These are phyloP conservation scores for Debaryomyces subglobosus DNA, from an alignment of 1,139 yeast species.

Conservation along the genomic window DNA sequence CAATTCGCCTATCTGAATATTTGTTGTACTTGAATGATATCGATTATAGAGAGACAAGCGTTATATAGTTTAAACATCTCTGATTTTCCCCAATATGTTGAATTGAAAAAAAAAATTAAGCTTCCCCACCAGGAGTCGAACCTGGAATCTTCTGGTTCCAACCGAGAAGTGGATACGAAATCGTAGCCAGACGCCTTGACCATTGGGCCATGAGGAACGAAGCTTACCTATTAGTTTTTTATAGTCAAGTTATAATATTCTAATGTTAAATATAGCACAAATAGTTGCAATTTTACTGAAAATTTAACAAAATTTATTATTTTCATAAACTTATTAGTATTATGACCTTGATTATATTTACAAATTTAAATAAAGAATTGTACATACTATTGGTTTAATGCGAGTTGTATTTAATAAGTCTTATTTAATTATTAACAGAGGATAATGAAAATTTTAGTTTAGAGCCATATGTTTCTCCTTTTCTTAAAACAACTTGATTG, in stretches of 20 bases:
- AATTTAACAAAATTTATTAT: no score
- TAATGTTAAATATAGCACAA: neutral
- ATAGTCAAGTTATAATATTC: neutral
- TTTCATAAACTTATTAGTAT: no score
- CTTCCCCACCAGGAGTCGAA: conserved; percentile 97
- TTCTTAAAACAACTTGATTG: conserved; percentile 52
- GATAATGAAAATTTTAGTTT: conserved; percentile 36
- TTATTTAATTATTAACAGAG: conserved; percentile 9
- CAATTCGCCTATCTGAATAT: neutral
- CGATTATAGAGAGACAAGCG: neutral
- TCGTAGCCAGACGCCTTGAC: conserved; percentile 94
- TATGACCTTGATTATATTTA: no score
- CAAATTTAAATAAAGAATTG: no score
- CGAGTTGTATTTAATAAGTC: neutral
- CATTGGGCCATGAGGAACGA: conserved; percentile 89
- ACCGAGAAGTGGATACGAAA: conserved; percentile 50
- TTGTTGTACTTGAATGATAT: neutral
- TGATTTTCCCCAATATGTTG: neutral
- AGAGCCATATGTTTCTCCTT: conserved; percentile 60
- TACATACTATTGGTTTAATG: no score
- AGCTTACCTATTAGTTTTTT: conserved; percentile 24
- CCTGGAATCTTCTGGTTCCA: conserved; percentile 89
- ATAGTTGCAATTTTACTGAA: neutral
- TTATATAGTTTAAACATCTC: neutral
- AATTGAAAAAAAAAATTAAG: conserved; percentile 36